Conservation (phyloP, 2,329 filamentous ascomycete genomes). For the Graphilbum sp. region DNA sequence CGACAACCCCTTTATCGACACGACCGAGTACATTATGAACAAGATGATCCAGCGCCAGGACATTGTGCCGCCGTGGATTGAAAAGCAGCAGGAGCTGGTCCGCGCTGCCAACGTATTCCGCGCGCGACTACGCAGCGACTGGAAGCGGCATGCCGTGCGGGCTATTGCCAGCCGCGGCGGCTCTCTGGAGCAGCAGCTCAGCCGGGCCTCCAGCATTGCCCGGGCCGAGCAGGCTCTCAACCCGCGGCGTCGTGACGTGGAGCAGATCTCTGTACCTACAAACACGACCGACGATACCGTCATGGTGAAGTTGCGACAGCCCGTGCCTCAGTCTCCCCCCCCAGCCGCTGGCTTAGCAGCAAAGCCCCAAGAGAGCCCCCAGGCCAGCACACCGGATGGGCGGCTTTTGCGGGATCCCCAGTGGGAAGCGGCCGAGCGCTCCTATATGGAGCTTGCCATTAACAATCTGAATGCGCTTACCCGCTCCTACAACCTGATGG, state of each 20-base stretch:
- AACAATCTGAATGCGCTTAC: slow-evolving; percentile 63
- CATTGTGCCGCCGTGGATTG: slow-evolving; percentile 93
- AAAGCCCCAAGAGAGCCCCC: no score
- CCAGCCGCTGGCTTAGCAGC: no score
- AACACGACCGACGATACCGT: slow-evolving; percentile 31
- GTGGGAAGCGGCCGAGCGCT: slow-evolving; percentile 57
- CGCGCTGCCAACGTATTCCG: slow-evolving; percentile 56
- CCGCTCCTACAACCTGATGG: slow-evolving; percentile 87
- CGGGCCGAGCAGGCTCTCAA: slow-evolving; percentile 54
- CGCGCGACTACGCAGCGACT: slow-evolving; percentile 58
- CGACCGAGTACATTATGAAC: slow-evolving; percentile 96
- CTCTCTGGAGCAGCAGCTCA: slow-evolving; percentile 55
- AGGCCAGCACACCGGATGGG: no score
- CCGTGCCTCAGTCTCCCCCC: no score
- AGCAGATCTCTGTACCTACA: slow-evolving; percentile 29
- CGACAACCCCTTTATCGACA: slow-evolving; percentile 81
- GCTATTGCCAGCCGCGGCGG: slow-evolving; percentile 67
- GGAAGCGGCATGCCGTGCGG: slow-evolving; percentile 67
- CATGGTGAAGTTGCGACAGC: slow-evolving; percentile 17
- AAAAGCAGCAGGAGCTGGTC: slow-evolving; percentile 86
- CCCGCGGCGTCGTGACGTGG: slow-evolving; percentile 30
- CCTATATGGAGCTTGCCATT: slow-evolving; percentile 64
- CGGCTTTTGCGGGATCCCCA: slow-evolving; percentile 59
- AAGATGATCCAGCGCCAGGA: slow-evolving; percentile 96
- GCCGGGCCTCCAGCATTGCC: slow-evolving; percentile 56